Percentiles rank a stretch among this genome's conserved stretches.
Evolutionary conservation across 768 basidiomycete genomes (phyloP).

Genomic region (Suillus subaureus): DNA sequence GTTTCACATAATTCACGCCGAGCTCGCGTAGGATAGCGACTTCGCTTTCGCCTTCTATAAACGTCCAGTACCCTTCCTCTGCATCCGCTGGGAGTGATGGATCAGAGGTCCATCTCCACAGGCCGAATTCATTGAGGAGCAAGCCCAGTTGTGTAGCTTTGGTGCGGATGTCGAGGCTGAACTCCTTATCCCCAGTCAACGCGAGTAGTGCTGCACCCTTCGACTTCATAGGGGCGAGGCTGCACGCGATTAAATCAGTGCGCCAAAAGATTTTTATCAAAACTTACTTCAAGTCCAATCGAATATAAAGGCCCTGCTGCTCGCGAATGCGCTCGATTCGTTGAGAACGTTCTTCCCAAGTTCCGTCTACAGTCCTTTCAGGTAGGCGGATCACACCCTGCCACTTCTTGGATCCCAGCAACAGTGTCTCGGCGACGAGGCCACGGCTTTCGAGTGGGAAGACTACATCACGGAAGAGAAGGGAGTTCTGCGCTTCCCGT

Average conservation of each 20-base stretch:
- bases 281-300: conserved; percentile 36
- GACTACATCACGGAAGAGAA: conserved; percentile 42
- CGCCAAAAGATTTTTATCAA: neutral
- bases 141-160: conserved; percentile 49
- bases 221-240: conserved; percentile 50
- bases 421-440: conserved; percentile 42
- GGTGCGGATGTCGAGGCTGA: conserved; percentile 42
- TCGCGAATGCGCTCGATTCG: conserved; percentile 28
- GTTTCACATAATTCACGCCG: conserved; percentile 44
- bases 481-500: conserved; percentile 14
- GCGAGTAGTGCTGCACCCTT: conserved; percentile 54
- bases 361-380: conserved; percentile 21
- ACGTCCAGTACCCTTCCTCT: conserved; percentile 46
- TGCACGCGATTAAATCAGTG: conserved; percentile 12
- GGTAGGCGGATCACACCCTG: conserved; percentile 56
- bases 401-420: conserved; percentile 43
- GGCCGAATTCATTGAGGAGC: conserved; percentile 60
- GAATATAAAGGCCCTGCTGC: conserved; percentile 40
- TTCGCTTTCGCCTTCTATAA: conserved; percentile 46
- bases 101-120: conserved; percentile 56
- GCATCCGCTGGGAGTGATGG: conserved; percentile 7
- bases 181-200: conserved; percentile 58
- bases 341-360: conserved; percentile 31
- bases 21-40: conserved; percentile 46
- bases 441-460: conserved; percentile 47